A percentile compares a stretch with the other conserved stretches of the same genome.
Evolutionary conservation across 108 stramenopile genomes (phyloP).

Genomic region (Nitzschia sp.): DNA sequence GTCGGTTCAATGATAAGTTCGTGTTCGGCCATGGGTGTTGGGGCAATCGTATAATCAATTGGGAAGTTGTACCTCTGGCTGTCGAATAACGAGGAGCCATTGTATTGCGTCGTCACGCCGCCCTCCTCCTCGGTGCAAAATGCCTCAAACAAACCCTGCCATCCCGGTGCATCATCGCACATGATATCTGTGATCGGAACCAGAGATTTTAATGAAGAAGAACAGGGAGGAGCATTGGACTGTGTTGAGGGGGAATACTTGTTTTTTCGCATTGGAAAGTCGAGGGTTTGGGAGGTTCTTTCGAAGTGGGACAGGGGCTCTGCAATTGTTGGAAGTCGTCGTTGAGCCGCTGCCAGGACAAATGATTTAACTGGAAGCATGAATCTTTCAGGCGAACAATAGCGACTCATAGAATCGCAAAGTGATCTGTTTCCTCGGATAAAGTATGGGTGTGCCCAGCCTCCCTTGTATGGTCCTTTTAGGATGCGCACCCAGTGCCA

Average conservation of each 20-base stretch:
- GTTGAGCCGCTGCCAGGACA: neutral
- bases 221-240: no score
- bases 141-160: neutral
- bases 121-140: neutral
- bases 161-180: neutral
- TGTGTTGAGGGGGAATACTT: neutral
- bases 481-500: conserved; percentile 80
- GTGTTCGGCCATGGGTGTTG: neutral
- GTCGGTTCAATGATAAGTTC: neutral
- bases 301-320: neutral
- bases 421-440: conserved; percentile 16
- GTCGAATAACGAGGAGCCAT: neutral
- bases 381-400: neutral
- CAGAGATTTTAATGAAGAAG: neutral
- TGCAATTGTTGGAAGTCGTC: no score
- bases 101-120: no score
- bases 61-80: neutral
- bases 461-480: conserved; percentile 23
- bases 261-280: neutral
- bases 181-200: neutral
- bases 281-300: neutral
- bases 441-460: conserved; percentile 20
- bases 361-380: neutral
- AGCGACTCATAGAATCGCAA: conserved; percentile 20
- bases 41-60: neutral